Evolutionary conservation across 805 yeast genomes (phyloP).

Genomic region (Pichia membranifaciens): DNA sequence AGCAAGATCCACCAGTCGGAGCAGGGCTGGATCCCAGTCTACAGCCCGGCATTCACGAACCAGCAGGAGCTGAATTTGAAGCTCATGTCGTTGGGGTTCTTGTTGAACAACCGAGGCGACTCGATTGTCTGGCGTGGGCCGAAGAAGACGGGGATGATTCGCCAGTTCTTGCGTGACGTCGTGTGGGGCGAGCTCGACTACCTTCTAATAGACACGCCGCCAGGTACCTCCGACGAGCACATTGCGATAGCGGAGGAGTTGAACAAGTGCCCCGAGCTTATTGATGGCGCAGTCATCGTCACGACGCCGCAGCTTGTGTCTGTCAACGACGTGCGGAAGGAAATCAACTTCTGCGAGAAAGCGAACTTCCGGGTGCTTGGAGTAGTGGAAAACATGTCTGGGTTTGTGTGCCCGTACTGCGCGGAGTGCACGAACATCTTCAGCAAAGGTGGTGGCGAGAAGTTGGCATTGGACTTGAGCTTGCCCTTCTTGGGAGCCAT

Average conservation of each 20-base stretch:
- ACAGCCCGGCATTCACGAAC: slow-evolving; percentile 29
- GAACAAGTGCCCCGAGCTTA: slow-evolving; percentile 51
- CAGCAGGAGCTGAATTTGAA: slow-evolving; percentile 25
- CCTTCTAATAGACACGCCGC: slow-evolving; percentile 91
- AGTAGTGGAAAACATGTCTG: slow-evolving; percentile 92
- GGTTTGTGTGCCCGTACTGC: slow-evolving; percentile 92
- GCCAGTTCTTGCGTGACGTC: slow-evolving; percentile 87
- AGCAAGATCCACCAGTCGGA: slow-evolving; percentile 72
- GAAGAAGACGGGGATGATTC: slow-evolving; percentile 94
- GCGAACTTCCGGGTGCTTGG: slow-evolving; percentile 80
- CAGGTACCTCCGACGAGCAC: slow-evolving; percentile 98
- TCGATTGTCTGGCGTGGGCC: slow-evolving; percentile 99
- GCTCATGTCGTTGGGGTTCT: slow-evolving; percentile 84
- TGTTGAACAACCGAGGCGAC: slow-evolving; percentile 76
- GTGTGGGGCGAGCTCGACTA: slow-evolving; percentile 83
- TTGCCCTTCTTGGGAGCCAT: slow-evolving; percentile 76
- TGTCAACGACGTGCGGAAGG: slow-evolving; percentile 90
- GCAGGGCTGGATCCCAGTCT: slow-evolving; percentile 97
- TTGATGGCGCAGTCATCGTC: slow-evolving; percentile 87
- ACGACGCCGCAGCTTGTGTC: slow-evolving; percentile 96
- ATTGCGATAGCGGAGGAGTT: slow-evolving; percentile 93
- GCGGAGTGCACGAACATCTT: slow-evolving; percentile 88
- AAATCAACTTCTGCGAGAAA: slow-evolving; percentile 84
- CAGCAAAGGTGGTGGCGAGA: slow-evolving; percentile 86
- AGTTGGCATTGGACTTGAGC: slow-evolving; percentile 54